Conservation (phyloP, 1,284 basidiomycete species). For the Trametes versicolor region DNA sequence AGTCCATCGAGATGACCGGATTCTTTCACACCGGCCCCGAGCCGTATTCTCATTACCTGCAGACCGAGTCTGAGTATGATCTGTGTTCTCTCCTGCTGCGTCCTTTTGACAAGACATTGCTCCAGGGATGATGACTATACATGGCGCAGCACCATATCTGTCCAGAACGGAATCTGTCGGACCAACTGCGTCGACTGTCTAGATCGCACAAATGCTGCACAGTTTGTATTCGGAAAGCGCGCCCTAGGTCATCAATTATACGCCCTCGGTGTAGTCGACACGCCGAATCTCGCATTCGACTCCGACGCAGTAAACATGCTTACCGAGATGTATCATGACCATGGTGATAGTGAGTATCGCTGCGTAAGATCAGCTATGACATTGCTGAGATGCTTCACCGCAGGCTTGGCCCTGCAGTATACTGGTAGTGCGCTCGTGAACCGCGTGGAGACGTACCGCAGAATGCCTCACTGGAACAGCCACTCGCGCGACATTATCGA, state of each 20-base stretch:
- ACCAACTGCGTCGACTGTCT: conserved; percentile 97
- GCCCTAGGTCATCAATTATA: conserved; percentile 96
- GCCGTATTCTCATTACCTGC: conserved; percentile 74
- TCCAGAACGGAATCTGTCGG: conserved; percentile 93
- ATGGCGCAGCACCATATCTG: conserved; percentile 76
- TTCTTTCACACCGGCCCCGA: conserved; percentile 94
- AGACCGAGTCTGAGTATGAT: conserved; percentile 55
- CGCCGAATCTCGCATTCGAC: conserved; percentile 90
- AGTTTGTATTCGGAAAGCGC: conserved; percentile 97
- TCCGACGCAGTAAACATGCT: conserved; percentile 97
- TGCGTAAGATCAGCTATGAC: accelerated
- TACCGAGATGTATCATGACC: conserved; percentile 99
- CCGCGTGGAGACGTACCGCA: conserved; percentile 95
- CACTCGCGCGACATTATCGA: conserved; percentile 98
- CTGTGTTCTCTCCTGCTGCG: background rate
- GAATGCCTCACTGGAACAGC: conserved; percentile 97
- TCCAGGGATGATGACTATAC: conserved; percentile 32
- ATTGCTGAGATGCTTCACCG: conserved; percentile 16
- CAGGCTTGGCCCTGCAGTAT: conserved; percentile 95
- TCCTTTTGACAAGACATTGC: conserved; percentile 38
- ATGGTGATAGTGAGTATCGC: conserved; percentile 82
- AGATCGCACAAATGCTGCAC: conserved; percentile 97
- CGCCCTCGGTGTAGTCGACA: conserved; percentile 89
- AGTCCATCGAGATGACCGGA: conserved; percentile 89
- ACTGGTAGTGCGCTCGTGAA: conserved; percentile 97